Evolutionary conservation across 148 eudicot genomes (phyloP), one percentile per base, ranked within the genome.

Genomic region (Heliamphora exappendiculata): DNA sequence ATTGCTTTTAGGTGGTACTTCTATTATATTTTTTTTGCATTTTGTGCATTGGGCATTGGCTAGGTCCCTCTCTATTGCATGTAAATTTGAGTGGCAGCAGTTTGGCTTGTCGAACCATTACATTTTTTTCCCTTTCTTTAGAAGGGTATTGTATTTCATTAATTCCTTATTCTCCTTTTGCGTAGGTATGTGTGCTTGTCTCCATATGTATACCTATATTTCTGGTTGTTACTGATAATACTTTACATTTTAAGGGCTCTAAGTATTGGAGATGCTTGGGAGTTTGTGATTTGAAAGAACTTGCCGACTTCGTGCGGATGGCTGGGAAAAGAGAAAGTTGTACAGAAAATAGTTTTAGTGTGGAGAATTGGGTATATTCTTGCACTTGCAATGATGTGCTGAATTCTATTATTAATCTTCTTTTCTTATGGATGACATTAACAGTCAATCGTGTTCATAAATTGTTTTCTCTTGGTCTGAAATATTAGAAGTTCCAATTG

Each of bases 311-410:
- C 42, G 58, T 62, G 17, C 2, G 22, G 47, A 59, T 67, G 74
- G 62, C 76, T 29, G 65, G 73, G 77, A 65, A 24, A 14, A 29
- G 11, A 33, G 70, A 45, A 26, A 60, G 51, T 54, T 77, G 77
- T 66, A 73, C 59, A 73, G 67, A 67, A 45, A 53, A 42, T 16
- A 60, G 65, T 42, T 45, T 41, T 62, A 37, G 20, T 54, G 31
- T 76, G 73, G 67, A 34, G 73, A 71, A 64, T 76, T 50, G 65
- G 83, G 83, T 81, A 72, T 26, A 74, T 34, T 49, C 59, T 47
- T 34, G 59, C 28, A 39, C 41, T 60, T 19, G 62, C 57, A 60
- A 17, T 47, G 49, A 31, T 78, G 14, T 45, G 59, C 28, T 70
- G 11, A 51, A 20, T 51, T 16, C 42, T 3, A 31, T 28, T 60